Evolutionary conservation across 1,284 basidiomycete genomes (phyloP).

Genomic region (Abortiporus biennis): DNA sequence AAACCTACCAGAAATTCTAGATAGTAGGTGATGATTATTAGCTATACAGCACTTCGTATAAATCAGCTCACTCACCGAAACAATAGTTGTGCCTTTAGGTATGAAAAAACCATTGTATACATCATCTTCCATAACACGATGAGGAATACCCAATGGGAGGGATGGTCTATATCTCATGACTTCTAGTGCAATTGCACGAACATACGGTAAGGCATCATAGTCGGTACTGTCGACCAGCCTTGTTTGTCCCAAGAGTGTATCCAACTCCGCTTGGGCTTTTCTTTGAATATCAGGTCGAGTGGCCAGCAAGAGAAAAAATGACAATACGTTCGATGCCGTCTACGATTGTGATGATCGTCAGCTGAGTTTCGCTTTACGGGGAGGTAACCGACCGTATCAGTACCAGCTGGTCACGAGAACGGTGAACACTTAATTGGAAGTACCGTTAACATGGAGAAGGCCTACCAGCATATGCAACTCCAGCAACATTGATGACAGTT

Average conservation of each 20-base stretch:
- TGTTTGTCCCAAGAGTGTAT: not conserved
- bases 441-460: not conserved
- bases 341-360: slow-evolving; percentile 5
- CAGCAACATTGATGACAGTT: not conserved
- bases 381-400: not conserved
- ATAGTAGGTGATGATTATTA: too few relatives aligned
- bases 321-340: slow-evolving; percentile 6
- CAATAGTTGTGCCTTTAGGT: not conserved
- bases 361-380: not conserved
- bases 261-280: slow-evolving; percentile 1
- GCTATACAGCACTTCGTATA: too few relatives aligned
- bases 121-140: not conserved
- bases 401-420: not conserved
- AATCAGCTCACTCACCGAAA: slow-evolving; percentile 1
- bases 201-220: not conserved
- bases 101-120: slow-evolving; percentile 1
- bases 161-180: not conserved
- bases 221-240: not conserved
- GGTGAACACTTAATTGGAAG: not conserved
- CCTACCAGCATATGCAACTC: not conserved
- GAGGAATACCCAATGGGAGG: not conserved
- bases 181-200: not conserved
- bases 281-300: not conserved
- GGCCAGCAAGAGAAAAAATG: slow-evolving; percentile 8
- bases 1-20: too few relatives aligned